Base-by-base conservation (phyloP, 495 filamentous ascomycete species). In the Penicillium lividum region DNA sequence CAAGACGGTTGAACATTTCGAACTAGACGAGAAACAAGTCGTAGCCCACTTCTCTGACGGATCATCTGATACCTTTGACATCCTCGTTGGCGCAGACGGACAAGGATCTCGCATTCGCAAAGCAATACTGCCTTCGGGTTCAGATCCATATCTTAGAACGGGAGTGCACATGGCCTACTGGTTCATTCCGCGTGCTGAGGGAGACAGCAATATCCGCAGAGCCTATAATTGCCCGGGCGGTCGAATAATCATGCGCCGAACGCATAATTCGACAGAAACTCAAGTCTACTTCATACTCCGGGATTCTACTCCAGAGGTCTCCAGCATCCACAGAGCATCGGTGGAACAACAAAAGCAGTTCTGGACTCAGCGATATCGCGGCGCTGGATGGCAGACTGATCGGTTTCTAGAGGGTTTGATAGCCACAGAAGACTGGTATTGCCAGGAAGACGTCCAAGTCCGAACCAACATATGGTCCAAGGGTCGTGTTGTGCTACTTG, bases 81-180 rank as follows among this genome's bases (percentile, higher is more conserved):
- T 83, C 7, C 54, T 83, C 0, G 73, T 84, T 25, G 81, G 70
- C 4, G 77, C 78, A 4, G 81, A 84, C 59, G 82, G 82, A 3
- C 61, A 75, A n/a, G 68, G 72, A 6, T 83, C 82, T 1, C 59
- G 61, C 1, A 74, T 75, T 16, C 72, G 81, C 33, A 59, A 60
- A 10, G 61, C 51, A 7, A 68, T 77, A 22, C 62, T 78, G 34
- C 57, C 69, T 5, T 64, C 70, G 31, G 56, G 53, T 28, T 36
- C 45, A 31, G 59, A 58, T 51, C 65, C 52, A 15, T 68, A 70
- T 50, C 53, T 46, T 3, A 56, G 30, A 18, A 31, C 73, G 1
- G 68, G 72, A 3, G 51, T 69, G 4, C 70, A 77, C 58, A 57
- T 72, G 8, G 77, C 72, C 2, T 83, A 73, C 43, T 84, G 74